Evolutionary conservation across 495 filamentous ascomycete genomes (phyloP).

Genomic region (Jackrogersella multiformis): DNA sequence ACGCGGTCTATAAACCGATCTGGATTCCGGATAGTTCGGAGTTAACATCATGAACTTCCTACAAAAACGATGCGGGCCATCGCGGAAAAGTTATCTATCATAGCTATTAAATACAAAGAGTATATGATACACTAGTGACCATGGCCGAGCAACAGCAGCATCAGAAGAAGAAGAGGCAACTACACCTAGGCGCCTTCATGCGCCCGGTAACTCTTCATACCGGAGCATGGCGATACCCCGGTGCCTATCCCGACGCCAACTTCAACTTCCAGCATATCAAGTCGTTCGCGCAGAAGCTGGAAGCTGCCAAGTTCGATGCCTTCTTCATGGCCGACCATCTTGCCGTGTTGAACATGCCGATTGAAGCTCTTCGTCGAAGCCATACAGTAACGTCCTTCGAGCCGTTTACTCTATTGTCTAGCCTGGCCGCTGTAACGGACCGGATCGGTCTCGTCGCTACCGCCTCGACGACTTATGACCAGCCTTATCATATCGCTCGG

Average conservation of each 20-base stretch:
- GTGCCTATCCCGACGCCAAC: constrained; percentile 65
- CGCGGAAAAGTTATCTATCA: not conserved
- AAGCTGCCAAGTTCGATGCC: constrained; percentile 68
- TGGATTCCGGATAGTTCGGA: constrained; percentile 28
- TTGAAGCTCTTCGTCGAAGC: constrained; percentile 65
- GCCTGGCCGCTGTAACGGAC: constrained; percentile 61
- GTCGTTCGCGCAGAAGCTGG: constrained; percentile 64
- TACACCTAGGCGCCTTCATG: constrained; percentile 69
- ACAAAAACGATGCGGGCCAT: constrained; percentile 10
- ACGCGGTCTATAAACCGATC: constrained; percentile 26
- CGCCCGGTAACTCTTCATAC: constrained; percentile 65
- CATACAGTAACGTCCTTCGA: constrained; percentile 66
- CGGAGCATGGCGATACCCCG: constrained; percentile 67
- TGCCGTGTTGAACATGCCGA: constrained; percentile 66
- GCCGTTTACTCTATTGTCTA: constrained; percentile 59
- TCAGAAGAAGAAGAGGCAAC: constrained; percentile 46
- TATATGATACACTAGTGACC: not conserved
- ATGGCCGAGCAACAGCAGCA: constrained; percentile 35
- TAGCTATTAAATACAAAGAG: not conserved
- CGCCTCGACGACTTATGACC: constrained; percentile 63
- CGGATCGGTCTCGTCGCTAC: constrained; percentile 62
- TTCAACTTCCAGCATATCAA: constrained; percentile 66
- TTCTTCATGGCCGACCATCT: constrained; percentile 72
- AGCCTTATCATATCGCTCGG: constrained; percentile 65
- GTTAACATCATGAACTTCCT: constrained; percentile 4